These are phyloP conservation scores for Hydrangea macrophylla DNA, from an alignment of 148 eudicot genomes.

Conservation along the genomic window DNA sequence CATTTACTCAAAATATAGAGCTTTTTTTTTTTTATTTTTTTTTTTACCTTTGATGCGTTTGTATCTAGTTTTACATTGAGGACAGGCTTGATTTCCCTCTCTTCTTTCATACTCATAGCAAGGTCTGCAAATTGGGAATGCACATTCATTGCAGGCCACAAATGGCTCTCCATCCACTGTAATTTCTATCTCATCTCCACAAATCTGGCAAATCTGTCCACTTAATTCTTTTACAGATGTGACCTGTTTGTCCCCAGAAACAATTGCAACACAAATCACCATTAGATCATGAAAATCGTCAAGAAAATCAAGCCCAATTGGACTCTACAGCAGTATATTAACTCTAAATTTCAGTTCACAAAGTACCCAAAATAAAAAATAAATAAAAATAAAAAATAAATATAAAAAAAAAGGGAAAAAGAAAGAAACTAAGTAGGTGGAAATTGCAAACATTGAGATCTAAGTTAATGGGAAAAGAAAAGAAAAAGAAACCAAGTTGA, in stretches of 20 bases:
- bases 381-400: neutral
- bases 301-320: neutral
- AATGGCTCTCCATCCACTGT: slow-evolving; percentile 65
- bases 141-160: slow-evolving; percentile 93
- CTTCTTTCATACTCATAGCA: slow-evolving; percentile 88
- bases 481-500: neutral
- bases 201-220: slow-evolving; percentile 77
- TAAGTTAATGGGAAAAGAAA: neutral
- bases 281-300: slow-evolving; percentile 14
- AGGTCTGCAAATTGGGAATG: slow-evolving; percentile 81
- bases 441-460: neutral
- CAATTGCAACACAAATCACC: neutral
- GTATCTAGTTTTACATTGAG: slow-evolving; percentile 86
- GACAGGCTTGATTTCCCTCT: slow-evolving; percentile 86
- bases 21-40: no score
- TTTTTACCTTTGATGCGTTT: slow-evolving; percentile 85
- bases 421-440: neutral
- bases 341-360: neutral
- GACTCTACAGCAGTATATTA: neutral
- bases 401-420: neutral
- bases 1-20: no score
- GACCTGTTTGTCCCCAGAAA: slow-evolving; percentile 24
- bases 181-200: slow-evolving; percentile 78
- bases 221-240: slow-evolving; percentile 66
- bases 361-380: neutral